Percentiles rank a stretch among this genome's conserved stretches.
Evolutionary conservation across 23 red algal species (phyloP).

Genomic region (Gracilaria gracilis): DNA sequence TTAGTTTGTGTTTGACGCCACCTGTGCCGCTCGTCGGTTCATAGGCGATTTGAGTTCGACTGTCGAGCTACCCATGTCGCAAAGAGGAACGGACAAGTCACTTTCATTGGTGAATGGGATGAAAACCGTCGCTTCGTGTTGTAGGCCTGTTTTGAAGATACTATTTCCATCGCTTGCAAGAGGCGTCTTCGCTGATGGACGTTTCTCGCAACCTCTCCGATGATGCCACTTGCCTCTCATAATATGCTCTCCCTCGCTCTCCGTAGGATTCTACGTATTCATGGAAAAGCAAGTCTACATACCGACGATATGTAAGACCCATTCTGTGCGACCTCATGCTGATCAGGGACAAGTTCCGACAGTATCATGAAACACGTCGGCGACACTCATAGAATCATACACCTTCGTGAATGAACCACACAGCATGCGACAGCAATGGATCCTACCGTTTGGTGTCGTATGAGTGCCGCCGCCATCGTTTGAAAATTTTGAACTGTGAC

Average conservation of each 20-base stretch:
- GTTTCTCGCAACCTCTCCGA: no score
- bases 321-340: neutral
- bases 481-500: neutral
- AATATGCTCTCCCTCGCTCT: neutral
- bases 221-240: neutral
- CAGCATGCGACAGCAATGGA: neutral
- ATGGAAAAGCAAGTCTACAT: neutral
- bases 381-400: no score
- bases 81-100: conserved; percentile 15
- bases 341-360: neutral
- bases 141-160: neutral
- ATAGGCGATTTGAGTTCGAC: no score
- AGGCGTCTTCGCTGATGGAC: no score
- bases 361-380: neutral
- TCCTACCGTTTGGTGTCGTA: neutral
- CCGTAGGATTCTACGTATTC: neutral
- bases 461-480: neutral
- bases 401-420: no score
- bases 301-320: neutral
- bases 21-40: no score
- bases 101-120: neutral
- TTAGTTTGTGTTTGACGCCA: no score
- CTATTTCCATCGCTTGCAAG: neutral
- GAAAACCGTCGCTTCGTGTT: neutral
- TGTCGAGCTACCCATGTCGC: neutral